These are phyloP conservation scores for Vanderwaltozyma yarrowii DNA, from an alignment of 805 yeast genomes.

Conservation along the genomic window DNA sequence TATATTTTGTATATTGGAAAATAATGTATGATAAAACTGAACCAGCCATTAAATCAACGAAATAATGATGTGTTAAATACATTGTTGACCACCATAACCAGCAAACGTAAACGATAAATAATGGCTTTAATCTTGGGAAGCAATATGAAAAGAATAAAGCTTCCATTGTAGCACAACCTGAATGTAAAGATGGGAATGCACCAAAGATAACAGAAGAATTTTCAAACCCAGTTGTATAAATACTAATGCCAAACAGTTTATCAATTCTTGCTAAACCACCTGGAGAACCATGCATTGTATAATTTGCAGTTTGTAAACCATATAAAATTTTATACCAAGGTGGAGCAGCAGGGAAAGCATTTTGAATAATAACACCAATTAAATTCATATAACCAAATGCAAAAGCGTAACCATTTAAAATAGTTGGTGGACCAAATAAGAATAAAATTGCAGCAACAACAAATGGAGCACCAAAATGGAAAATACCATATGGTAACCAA, in stretches of 20 bases:
- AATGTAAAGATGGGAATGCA: constrained; percentile 78
- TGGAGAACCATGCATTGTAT: constrained; percentile 84
- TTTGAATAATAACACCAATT: constrained; percentile 72
- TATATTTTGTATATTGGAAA: constrained; percentile 59
- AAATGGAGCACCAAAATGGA: constrained; percentile 86
- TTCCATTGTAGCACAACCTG: constrained; percentile 93
- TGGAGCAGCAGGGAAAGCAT: constrained; percentile 86
- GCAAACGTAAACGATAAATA: constrained; percentile 65
- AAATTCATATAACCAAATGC: constrained; percentile 93
- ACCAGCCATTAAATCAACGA: constrained; percentile 85
- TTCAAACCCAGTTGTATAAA: constrained; percentile 72
- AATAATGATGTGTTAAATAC: constrained; percentile 95
- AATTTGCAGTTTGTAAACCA: constrained; percentile 83
- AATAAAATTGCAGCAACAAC: constrained; percentile 69
- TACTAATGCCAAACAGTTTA: constrained; percentile 59
- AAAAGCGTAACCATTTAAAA: constrained; percentile 73
- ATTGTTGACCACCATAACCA: constrained; percentile 98
- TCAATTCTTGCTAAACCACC: constrained; percentile 92
- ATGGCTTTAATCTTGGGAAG: constrained; percentile 58
- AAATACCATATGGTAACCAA: constrained; percentile 88
- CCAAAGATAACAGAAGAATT: constrained; percentile 93
- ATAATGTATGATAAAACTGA: constrained; percentile 66
- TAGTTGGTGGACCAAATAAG: constrained; percentile 84
- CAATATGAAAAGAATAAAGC: constrained; percentile 74
- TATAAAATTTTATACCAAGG: constrained; percentile 90